A percentile compares a stretch with the other conserved stretches of the same genome.
Evolutionary conservation across 2,329 filamentous ascomycete genomes (phyloP).

Genomic region (Calonectria naviculata): DNA sequence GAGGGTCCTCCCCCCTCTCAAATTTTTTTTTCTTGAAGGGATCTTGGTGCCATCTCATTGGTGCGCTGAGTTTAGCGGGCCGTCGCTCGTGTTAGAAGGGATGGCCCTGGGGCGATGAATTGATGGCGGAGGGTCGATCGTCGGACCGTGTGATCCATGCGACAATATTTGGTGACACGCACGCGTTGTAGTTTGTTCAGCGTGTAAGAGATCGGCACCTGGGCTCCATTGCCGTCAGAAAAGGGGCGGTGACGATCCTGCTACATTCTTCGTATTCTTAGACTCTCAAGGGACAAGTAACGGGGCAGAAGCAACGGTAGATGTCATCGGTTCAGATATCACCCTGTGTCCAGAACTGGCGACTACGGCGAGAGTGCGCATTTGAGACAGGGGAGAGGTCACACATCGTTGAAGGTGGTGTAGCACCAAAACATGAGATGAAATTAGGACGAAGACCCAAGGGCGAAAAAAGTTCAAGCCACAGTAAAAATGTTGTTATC

Average conservation of each 20-base stretch:
- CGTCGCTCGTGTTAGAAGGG: neutral
- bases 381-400: neutral
- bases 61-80: neutral
- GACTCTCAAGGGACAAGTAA: neutral
- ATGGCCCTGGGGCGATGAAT: neutral
- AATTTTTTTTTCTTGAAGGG: neutral
- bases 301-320: neutral
- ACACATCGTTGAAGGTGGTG: neutral
- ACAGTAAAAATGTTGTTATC: neutral
- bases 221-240: neutral
- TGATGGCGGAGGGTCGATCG: constrained; percentile 1
- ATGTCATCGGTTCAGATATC: neutral
- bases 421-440: neutral
- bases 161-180: neutral
- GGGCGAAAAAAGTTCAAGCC: neutral
- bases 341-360: neutral
- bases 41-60: neutral
- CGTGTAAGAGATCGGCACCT: neutral
- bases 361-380: neutral
- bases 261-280: neutral
- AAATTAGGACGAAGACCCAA: neutral
- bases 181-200: neutral
- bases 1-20: neutral
- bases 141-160: neutral
- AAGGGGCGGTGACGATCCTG: neutral